Conservation (phyloP, 148 eudicot genomes). For the Chenopodium quinoa region DNA sequence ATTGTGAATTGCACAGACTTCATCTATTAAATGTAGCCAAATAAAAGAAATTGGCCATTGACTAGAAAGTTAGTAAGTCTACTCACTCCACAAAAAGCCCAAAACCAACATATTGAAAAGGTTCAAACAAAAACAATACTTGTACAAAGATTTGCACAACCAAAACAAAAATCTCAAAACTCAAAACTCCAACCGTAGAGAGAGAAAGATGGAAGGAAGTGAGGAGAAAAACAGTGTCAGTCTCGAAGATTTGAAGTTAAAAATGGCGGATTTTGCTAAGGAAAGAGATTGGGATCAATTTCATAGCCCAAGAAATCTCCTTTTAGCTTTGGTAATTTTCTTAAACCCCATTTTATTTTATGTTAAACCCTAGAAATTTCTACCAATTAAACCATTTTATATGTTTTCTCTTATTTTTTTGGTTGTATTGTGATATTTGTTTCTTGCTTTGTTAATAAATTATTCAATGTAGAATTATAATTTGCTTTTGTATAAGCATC, state of each 20-base stretch:
- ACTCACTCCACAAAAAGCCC: constrained; percentile 2
- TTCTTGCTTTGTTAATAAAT: neutral
- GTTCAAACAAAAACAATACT: neutral
- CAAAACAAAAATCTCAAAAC: no score
- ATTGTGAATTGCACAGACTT: no score
- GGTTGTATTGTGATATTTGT: neutral
- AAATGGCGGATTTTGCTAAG: constrained; percentile 52
- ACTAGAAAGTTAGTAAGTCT: no score
- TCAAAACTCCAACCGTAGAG: neutral
- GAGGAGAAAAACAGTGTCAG: constrained; percentile 24
- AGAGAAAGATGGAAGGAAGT: constrained; percentile 26
- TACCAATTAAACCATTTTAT: neutral
- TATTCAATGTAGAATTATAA: neutral
- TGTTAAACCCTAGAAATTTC: constrained; percentile 18
- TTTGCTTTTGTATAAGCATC: neutral
- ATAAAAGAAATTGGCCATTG: neutral
- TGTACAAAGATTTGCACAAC: neutral
- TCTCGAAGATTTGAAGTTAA: constrained; percentile 41
- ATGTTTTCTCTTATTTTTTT: neutral
- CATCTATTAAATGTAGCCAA: neutral
- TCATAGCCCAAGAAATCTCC: constrained; percentile 57
- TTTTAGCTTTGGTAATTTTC: constrained; percentile 47
- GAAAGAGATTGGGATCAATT: constrained; percentile 62
- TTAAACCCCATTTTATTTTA: neutral
- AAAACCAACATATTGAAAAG: neutral